Evolutionary conservation across 78 protist genomes (phyloP).

Genomic region (Dictyostelium discoideum): DNA sequence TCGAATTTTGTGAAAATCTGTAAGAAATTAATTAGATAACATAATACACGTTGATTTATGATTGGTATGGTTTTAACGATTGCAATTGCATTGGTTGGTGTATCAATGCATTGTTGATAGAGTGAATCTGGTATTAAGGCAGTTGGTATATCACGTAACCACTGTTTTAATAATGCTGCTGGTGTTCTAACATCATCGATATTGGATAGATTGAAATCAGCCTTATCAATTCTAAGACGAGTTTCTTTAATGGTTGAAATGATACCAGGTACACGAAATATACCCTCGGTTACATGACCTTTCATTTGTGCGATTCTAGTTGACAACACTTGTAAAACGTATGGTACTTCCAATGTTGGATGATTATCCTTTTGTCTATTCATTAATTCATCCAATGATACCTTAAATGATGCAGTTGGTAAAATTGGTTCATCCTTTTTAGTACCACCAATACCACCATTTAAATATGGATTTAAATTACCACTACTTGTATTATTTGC

Average conservation of each 20-base stretch:
- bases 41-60: conserved; percentile 18
- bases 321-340: conserved; percentile 25
- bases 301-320: conserved; percentile 14
- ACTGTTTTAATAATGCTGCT: conserved; percentile 50
- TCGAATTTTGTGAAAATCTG: conserved; percentile 39
- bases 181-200: conserved; percentile 75
- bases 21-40: conserved; percentile 29
- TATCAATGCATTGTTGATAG: conserved; percentile 14
- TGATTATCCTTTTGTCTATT: conserved; percentile 45
- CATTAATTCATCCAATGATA: conserved; percentile 53
- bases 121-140: conserved; percentile 53
- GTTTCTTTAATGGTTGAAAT: conserved; percentile 37
- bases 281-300: conserved; percentile 69
- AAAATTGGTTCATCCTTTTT: conserved; percentile 1
- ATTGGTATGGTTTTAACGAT: conserved; percentile 42
- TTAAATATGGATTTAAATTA: not conserved
- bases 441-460: not conserved
- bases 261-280: conserved; percentile 76
- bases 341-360: conserved; percentile 53
- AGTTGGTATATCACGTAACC: conserved; percentile 70
- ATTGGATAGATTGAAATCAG: conserved; percentile 45
- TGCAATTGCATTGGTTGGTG: not conserved
- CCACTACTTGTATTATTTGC: not conserved
- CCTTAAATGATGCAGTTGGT: conserved; percentile 66
- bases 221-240: conserved; percentile 28